These are phyloP conservation scores for Picea glauca DNA, from an alignment of 75 land plant genomes.

Conservation along the genomic window DNA sequence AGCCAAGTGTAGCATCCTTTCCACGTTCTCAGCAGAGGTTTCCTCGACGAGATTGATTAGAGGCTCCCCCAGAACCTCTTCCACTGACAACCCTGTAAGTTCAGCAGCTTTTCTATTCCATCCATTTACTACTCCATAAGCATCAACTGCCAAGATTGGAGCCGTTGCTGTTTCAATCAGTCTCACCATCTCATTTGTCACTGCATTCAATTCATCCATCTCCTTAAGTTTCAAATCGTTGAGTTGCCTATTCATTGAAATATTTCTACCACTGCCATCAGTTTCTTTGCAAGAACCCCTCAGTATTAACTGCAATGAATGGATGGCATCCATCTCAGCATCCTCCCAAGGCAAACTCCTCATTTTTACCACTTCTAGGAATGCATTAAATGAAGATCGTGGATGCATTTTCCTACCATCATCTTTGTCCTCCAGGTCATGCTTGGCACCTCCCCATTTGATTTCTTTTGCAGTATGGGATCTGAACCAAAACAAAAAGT, in stretches of 20 bases:
- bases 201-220: constrained; percentile 63
- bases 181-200: constrained; percentile 85
- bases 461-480: constrained; percentile 73
- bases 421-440: constrained; percentile 58
- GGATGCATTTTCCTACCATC: constrained; percentile 83
- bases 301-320: constrained; percentile 78
- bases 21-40: constrained; percentile 32
- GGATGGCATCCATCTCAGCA: constrained; percentile 90
- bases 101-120: constrained; percentile 82
- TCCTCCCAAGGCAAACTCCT: constrained; percentile 80
- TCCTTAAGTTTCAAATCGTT: constrained; percentile 62
- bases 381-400: constrained; percentile 79
- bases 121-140: constrained; percentile 63
- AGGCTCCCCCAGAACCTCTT: constrained; percentile 62
- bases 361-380: constrained; percentile 69
- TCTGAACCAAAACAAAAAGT: constrained; percentile 80
- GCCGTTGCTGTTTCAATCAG: constrained; percentile 81
- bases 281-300: constrained; percentile 48
- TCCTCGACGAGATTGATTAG: constrained; percentile 60
- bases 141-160: constrained; percentile 78
- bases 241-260: constrained; percentile 36
- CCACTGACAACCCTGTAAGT: constrained; percentile 61
- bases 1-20: constrained; percentile 52
- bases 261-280: constrained; percentile 17
- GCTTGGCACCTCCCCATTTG: constrained; percentile 84